A percentile compares a stretch with the other conserved stretches of the same genome.
Evolutionary conservation across 352 stramenopile genomes (phyloP).

Genomic region (Detonula confervacea): DNA sequence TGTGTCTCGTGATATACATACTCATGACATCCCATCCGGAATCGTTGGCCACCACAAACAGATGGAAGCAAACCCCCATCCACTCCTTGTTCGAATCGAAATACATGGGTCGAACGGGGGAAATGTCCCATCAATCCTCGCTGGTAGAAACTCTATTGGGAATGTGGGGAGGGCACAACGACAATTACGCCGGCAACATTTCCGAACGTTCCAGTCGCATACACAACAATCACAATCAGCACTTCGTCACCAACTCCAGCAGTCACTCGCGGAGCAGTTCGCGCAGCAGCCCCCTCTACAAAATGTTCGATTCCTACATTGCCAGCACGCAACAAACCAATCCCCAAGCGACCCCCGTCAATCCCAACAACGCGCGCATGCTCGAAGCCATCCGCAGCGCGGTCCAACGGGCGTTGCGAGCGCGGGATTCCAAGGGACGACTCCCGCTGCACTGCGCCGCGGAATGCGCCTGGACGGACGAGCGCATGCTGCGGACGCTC

Average conservation of each 20-base stretch:
- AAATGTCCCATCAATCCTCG: too few relatives aligned
- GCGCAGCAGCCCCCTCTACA: too few relatives aligned
- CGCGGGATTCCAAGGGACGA: constrained; percentile 34
- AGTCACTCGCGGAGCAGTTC: too few relatives aligned
- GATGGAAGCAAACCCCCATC: constrained; percentile 51
- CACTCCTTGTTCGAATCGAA: constrained; percentile 52
- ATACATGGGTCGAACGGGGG: neutral
- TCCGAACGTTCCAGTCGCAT: too few relatives aligned
- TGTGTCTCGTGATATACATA: constrained; percentile 25
- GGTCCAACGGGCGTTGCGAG: constrained; percentile 24
- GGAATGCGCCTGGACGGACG: constrained; percentile 21
- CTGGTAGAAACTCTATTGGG: constrained; percentile 37
- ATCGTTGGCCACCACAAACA: constrained; percentile 33
- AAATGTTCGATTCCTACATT: too few relatives aligned
- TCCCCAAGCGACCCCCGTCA: neutral
- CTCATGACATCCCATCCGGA: constrained; percentile 34
- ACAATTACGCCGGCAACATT: neutral
- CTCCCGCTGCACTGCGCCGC: constrained; percentile 50
- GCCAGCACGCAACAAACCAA: too few relatives aligned
- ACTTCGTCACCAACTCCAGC: too few relatives aligned
- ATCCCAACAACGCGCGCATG: too few relatives aligned
- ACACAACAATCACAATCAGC: too few relatives aligned
- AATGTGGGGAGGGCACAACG: constrained; percentile 12
- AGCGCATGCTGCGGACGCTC: constrained; percentile 32
- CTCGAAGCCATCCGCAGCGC: constrained; percentile 9